These are phyloP conservation scores for Hypoxylon subgilvum DNA, from an alignment of 495 filamentous ascomycete genomes.

Conservation along the genomic window DNA sequence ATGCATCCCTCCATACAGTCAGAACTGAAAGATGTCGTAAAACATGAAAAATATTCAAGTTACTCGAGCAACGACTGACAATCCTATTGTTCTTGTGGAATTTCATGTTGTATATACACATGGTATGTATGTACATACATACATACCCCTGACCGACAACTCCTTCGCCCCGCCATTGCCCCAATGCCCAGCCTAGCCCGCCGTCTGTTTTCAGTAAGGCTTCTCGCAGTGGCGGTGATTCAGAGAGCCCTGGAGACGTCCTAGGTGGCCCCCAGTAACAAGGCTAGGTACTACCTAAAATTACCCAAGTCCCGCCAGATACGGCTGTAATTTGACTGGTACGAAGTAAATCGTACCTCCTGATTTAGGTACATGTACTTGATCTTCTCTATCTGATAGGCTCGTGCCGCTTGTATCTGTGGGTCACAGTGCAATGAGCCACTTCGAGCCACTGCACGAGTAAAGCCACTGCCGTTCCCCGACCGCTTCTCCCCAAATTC, in stretches of 20 bases:
- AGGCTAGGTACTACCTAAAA: slow-evolving; percentile 34
- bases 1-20: too few species aligned
- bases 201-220: slow-evolving; percentile 26
- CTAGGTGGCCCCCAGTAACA: too few species aligned
- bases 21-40: too few species aligned
- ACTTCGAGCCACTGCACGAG: slow-evolving; percentile 22
- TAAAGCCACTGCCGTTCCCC: slow-evolving; percentile 36
- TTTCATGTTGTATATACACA: too few species aligned
- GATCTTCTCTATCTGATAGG: too few species aligned
- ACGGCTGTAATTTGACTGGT: slow-evolving; percentile 32
- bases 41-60: too few species aligned
- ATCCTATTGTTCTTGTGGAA: too few species aligned
- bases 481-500: slow-evolving; percentile 39
- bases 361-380: neutral
- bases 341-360: slow-evolving; percentile 7
- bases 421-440: slow-evolving; percentile 4
- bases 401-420: too few species aligned
- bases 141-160: slow-evolving; percentile 17
- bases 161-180: slow-evolving; percentile 30
- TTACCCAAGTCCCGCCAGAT: slow-evolving; percentile 30
- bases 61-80: neutral
- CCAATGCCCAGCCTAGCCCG: slow-evolving; percentile 29
- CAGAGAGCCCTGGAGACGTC: slow-evolving; percentile 15
- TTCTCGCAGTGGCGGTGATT: slow-evolving; percentile 24
- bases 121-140: neutral